These are phyloP conservation scores for Fragaria iinumae DNA, from an alignment of 306 rosid genomes.

Conservation along the genomic window DNA sequence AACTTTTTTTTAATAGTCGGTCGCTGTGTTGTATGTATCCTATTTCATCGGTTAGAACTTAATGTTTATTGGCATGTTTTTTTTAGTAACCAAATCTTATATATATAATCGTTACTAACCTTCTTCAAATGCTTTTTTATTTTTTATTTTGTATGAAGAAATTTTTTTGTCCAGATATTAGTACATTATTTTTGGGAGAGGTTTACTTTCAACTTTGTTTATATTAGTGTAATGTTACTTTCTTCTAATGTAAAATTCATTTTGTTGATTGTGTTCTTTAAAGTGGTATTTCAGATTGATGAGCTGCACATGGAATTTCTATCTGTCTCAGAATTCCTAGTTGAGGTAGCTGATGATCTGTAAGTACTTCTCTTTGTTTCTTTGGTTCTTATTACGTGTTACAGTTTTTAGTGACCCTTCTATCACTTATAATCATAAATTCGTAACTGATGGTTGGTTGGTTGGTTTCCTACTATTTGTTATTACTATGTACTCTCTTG, in stretches of 20 bases:
- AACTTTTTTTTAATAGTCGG: not conserved
- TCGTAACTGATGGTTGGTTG: not conserved
- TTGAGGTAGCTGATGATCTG: constrained; percentile 93
- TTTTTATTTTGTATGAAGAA: not conserved
- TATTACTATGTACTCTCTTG: not conserved
- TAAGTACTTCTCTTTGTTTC: constrained; percentile 41
- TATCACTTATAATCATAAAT: not conserved
- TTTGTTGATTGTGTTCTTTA: constrained; percentile 31
- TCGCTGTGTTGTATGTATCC: not conserved
- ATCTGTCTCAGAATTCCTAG: constrained; percentile 80
- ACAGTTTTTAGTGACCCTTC: not conserved
- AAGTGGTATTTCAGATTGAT: constrained; percentile 61
- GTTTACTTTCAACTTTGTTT: not conserved
- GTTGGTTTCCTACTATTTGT: not conserved
- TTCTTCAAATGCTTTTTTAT: not conserved
- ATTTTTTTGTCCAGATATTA: not conserved
- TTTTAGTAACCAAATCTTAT: not conserved
- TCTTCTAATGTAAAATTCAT: not conserved
- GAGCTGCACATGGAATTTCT: constrained; percentile 92
- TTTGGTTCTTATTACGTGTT: not conserved
- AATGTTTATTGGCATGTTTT: not conserved
- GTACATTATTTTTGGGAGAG: not conserved
- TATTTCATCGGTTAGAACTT: not conserved
- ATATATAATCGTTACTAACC: not conserved
- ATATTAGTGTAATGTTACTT: not conserved